Percentiles rank a stretch among this genome's conserved stretches.
Evolutionary conservation across 495 filamentous ascomycete species (phyloP).

Genomic region (Extremus antarcticus): DNA sequence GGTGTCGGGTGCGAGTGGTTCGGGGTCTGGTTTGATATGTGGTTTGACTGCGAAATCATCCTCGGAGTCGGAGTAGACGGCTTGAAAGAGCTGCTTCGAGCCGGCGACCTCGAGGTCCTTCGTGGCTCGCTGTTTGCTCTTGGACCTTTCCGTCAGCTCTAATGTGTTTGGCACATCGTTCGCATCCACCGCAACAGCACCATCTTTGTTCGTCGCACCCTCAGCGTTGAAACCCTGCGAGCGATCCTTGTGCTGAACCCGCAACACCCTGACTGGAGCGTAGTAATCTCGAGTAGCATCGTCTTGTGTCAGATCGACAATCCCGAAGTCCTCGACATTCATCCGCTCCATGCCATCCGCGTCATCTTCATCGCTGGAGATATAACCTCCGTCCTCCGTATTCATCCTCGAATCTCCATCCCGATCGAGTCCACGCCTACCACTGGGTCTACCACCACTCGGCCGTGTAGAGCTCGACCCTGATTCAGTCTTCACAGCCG

Average conservation of each 20-base stretch:
- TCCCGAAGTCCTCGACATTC: constrained; percentile 26
- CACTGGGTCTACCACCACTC: background rate
- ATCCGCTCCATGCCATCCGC: constrained; percentile 2
- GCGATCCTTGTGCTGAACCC: constrained; percentile 44
- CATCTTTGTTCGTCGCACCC: constrained; percentile 32
- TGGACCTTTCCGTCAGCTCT: constrained; percentile 12
- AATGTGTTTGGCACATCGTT: constrained; percentile 11
- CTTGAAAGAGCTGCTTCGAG: constrained; percentile 24
- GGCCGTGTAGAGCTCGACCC: background rate
- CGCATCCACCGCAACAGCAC: background rate
- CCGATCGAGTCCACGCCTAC: background rate
- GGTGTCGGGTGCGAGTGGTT: background rate
- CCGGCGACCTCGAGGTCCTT: constrained; percentile 30
- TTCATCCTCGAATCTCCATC: constrained; percentile 5
- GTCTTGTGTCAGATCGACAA: constrained; percentile 23
- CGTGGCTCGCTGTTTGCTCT: constrained; percentile 21
- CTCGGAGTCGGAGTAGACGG: constrained; percentile 29
- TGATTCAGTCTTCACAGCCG: constrained; percentile 1
- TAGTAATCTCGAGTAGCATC: constrained; percentile 24
- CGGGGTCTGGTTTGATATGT: constrained; percentile 25
- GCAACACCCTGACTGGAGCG: constrained; percentile 40
- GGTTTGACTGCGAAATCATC: constrained; percentile 30
- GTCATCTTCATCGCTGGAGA: constrained; percentile 27
- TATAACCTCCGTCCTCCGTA: constrained; percentile 25
- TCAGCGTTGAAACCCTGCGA: constrained; percentile 42